phyloP scores from a whole-genome alignment of 2,329 filamentous ascomycete species.

The Phialophora chinensis region DNA sequence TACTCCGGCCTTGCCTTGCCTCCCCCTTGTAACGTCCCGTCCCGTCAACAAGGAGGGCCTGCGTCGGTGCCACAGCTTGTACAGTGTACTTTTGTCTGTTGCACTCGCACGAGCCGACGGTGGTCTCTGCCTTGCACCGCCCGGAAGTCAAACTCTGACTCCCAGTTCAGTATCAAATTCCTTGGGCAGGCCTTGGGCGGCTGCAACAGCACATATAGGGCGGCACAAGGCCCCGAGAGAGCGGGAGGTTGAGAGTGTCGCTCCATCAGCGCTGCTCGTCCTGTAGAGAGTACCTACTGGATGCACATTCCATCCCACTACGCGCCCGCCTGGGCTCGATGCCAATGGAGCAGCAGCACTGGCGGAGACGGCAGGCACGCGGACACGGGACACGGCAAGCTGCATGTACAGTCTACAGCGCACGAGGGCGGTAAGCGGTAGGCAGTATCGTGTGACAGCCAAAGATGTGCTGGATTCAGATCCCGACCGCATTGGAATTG shows the following conservation, averaged over 20 bases:
- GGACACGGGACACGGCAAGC: not conserved
- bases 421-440: not conserved
- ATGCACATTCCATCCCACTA: not conserved
- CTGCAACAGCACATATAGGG: not conserved
- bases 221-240: not conserved
- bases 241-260: not conserved
- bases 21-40: not conserved
- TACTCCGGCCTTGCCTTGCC: not conserved
- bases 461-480: not conserved
- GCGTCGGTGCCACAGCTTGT: not conserved
- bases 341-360: not conserved
- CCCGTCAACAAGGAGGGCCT: not conserved
- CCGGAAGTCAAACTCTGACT: not conserved
- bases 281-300: not conserved
- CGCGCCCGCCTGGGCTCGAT: not conserved
- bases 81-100: not conserved
- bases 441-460: not conserved
- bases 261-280: not conserved
- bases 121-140: not conserved
- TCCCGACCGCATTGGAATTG: not conserved
- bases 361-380: not conserved
- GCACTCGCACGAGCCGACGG: not conserved
- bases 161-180: not conserved
- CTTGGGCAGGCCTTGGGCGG: not conserved
- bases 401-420: not conserved